phyloP scores from a whole-genome alignment of 202 grass and related monocot genomes.

The Bolboschoenoplectus hybrid region DNA sequence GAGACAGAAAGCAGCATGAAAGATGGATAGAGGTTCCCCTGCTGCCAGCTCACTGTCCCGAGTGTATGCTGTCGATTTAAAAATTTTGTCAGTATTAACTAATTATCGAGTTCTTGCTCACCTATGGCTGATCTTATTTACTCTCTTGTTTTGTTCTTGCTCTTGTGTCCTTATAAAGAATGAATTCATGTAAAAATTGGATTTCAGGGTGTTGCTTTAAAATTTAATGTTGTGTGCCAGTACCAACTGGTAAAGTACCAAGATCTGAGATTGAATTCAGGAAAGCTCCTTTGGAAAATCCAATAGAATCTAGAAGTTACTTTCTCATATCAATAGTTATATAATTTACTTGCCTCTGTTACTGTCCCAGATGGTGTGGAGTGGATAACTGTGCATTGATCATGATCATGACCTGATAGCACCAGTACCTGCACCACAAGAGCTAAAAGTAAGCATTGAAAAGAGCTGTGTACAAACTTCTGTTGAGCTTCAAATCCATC shows the following conservation, averaged over 20 bases:
- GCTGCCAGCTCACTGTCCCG: conserved; percentile 92
- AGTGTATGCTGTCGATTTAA: conserved; percentile 74
- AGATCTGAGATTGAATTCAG: neutral
- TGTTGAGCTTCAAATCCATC: neutral
- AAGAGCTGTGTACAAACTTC: neutral
- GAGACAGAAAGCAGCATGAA: conserved; percentile 89
- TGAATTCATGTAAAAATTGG: no score
- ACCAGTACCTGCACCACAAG: conserved; percentile 68
- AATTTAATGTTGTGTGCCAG: conserved; percentile 14
- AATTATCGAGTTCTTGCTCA: neutral
- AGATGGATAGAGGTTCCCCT: conserved; percentile 92
- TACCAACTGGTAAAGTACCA: neutral
- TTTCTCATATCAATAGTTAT: conserved; percentile 14
- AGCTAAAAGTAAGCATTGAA: conserved; percentile 26
- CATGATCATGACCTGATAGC: conserved; percentile 93
- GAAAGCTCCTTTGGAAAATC: neutral
- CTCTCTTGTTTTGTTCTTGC: neutral
- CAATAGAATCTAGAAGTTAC: conserved; percentile 38
- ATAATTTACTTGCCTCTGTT: conserved; percentile 61
- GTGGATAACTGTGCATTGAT: conserved; percentile 89
- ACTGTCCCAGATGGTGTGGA: conserved; percentile 60
- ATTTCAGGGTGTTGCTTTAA: neutral
- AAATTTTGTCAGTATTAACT: conserved; percentile 27
- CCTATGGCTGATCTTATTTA: neutral
- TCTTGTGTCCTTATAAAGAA: neutral